Base-by-base conservation (phyloP, 1,284 basidiomycete species). In the Leccinum insolens region DNA sequence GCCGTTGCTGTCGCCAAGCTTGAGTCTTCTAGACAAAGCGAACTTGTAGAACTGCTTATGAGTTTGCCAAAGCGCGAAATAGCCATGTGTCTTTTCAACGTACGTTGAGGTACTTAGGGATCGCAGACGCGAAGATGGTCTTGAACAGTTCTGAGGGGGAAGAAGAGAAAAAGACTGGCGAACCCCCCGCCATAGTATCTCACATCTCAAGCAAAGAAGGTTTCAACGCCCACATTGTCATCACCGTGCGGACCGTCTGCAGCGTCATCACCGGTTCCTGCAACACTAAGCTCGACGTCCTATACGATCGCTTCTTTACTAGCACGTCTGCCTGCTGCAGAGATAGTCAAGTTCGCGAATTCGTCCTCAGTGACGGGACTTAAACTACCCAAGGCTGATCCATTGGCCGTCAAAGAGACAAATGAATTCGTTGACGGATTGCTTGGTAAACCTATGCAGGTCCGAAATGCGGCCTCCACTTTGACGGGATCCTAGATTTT, bases 1-100 rank as follows among this genome's bases (percentile, higher is more conserved):
- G 79, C 85, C n/a, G 84, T 81, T 17, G 91, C 92, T 1, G 85
- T 94, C 31, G 76, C 81, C 64, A 89, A 84, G 74, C 80, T 93
- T 14, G 91, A 92, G 77, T 81, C 85, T 14, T 78, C 77, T 12
- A 76, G 78, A 65, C 86, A 88, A 59, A 77, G 75, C 5, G 89
- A 93, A 70, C 84, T 95, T 64, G 89, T 91, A 0, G 93, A 93
- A 62, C 82, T 96, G 64, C 81, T 96, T 44, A 92, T 95, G 86
- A 89, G 89, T 71, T 83, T 97, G 28, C 90, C 92, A 3, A 96
- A 95, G 80, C 89, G 93, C 71, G 95, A 97, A 72, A 88, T 94
- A 3, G 94, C 94, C 0, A 85, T 96, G 87, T 95, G 93, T 79
- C 82, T 96, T 57, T 96, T 96, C 84, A 96, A 95, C 72, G 83